Base-by-base conservation (phyloP, 805 yeast species). In the Starmerella bombicola region DNA sequence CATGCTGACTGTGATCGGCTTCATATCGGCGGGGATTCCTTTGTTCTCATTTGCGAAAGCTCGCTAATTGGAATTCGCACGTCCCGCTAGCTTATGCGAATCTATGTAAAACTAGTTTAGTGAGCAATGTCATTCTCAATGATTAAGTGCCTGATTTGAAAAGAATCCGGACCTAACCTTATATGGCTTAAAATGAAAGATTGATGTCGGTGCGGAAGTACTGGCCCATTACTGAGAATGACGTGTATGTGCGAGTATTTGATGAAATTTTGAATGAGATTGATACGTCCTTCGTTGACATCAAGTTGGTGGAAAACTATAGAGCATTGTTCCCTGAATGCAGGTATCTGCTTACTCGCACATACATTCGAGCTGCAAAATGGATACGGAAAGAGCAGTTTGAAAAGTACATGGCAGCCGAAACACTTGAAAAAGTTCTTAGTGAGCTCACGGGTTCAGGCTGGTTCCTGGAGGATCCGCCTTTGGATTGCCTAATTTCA, bases 201-300 rank as follows among this genome's bases (percentile, higher is more conserved):
- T 16, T 23, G 25, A 39, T 40, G 43, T 39, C 43, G 13, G 26
- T 43, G 6, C 30, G 41, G 30, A 45, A 46, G 26, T 48, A 48
- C 46, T 51, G 51, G 54, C 43, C 37, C 21, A 43, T 52, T 37
- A 47, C 47, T 4, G 47, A 41, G 16, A 31, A 38, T 19, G 55
- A 51, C 28, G 57, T 45, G 17, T 53, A 53, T 31, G 48, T 51
- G 13, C 46, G 48, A 13, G 46, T 53, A 3, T 53, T 52, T 33
- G 42, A 37, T 13, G 46, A 47, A 25, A 51, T 53, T 3, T 23
- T 53, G 15, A 32, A 21, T 9, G 57, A 53, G 35, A 22, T 52
- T 3, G 55, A 52, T 29, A 35, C 17, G 4, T 17, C 20, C 3
- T 25, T 53, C 5, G 21, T 53, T 16, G 43, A 43, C 2, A 10